phyloP scores from a whole-genome alignment of 768 basidiomycete species.

The Amanita polypyramis region DNA sequence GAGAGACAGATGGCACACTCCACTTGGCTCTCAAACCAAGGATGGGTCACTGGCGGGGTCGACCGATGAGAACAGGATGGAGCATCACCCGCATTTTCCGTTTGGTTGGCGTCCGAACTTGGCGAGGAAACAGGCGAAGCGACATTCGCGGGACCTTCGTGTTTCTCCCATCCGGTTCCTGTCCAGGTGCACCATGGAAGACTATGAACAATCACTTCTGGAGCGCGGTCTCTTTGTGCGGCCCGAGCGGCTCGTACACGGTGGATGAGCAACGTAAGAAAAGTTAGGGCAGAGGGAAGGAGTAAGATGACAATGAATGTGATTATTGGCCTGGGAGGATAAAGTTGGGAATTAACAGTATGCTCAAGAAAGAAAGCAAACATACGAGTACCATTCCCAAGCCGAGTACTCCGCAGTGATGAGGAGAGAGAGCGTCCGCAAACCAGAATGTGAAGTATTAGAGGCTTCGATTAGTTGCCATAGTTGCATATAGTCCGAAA shows the following conservation, averaged over 20 bases:
- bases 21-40: slow-evolving; percentile 72
- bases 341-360: slow-evolving; percentile 3
- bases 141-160: slow-evolving; percentile 32
- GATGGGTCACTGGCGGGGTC: slow-evolving; percentile 26
- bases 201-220: slow-evolving; percentile 65
- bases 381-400: slow-evolving; percentile 91
- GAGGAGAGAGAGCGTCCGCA: slow-evolving; percentile 64
- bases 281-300: slow-evolving; percentile 82
- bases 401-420: slow-evolving; percentile 73
- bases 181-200: slow-evolving; percentile 83
- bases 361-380: slow-evolving; percentile 12
- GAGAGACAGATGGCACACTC: slow-evolving; percentile 94
- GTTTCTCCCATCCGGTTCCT: slow-evolving; percentile 71
- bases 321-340: slow-evolving; percentile 54
- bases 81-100: not conserved
- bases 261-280: slow-evolving; percentile 82
- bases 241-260: slow-evolving; percentile 77
- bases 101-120: not conserved
- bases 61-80: slow-evolving; percentile 31
- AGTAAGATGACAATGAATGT: slow-evolving; percentile 84
- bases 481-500: slow-evolving; percentile 67
- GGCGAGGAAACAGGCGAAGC: slow-evolving; percentile 2
- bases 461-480: slow-evolving; percentile 58
- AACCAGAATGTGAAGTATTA: slow-evolving; percentile 70
- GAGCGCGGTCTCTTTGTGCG: slow-evolving; percentile 75